Evolutionary conservation across 768 basidiomycete species (phyloP), one percentile per base, ranked within the genome.

Genomic region (Termitomyces sp.): DNA sequence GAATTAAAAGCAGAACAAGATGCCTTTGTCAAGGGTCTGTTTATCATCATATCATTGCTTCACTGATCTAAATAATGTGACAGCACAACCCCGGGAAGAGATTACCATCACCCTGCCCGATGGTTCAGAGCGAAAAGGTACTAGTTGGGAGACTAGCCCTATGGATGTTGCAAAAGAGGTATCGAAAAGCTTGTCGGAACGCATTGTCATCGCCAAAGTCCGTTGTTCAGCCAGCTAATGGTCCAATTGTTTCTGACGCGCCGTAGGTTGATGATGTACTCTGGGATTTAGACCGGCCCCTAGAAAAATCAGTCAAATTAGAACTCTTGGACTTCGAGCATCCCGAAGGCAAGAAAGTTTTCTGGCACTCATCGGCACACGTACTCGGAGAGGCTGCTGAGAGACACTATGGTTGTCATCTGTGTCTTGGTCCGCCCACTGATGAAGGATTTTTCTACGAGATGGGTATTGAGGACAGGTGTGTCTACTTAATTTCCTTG

Each of bases 401-500:
- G 76, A 85, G 91, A 57, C 94, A 97, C 72, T 96, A 98, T 72
- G 96, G 96, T 45, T 97, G 95, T 73, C 95, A 97, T 79, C 82
- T 99, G 14, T 97, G 96, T 69, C 87, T 97, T 63, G 97, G 97
- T 3, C 97, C 97, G 15, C 97, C 97, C 29, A 94, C 95, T 2
- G 94, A 96, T 34, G 95, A 98, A 7, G 97, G 97, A 25, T 99
- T 99, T 84, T 99, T 97, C 81, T 99, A 99, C 73, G 97, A 99
- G 73, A 98, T 99, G 97, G 87, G 86, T 15, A 94, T 94, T 66
- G 79, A 87, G 42, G 89, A 94, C 61, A 79, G 91, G 89, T 88
- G 59, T 31, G 74, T 62, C 14, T n/a, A 20, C 15, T 36, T 15
- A 6, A 1, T 11, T 31, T 48, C 53, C 11, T 3, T 25, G 15